Percentiles rank a stretch among this genome's conserved stretches.
Conservation (phyloP, 768 basidiomycete species). For the Panaeolus papilionaceus region DNA sequence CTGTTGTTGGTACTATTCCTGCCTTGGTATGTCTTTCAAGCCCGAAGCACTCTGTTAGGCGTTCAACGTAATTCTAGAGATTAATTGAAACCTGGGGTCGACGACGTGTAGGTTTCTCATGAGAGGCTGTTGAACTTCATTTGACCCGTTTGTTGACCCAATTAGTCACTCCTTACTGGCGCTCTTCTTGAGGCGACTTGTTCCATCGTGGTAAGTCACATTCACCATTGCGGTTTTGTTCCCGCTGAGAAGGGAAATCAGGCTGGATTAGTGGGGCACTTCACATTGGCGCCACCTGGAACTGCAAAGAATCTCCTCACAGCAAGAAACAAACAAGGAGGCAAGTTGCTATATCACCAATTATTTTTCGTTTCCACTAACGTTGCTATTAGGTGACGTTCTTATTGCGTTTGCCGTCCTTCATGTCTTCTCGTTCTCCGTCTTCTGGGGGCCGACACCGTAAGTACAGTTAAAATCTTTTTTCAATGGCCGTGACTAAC, state of each 20-base stretch:
- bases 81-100: slow-evolving; percentile 82
- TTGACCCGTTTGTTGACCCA: neutral
- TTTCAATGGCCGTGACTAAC: neutral
- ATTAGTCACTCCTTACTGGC: slow-evolving; percentile 69
- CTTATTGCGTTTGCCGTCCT: slow-evolving; percentile 81
- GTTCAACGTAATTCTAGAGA: slow-evolving; percentile 33
- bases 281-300: slow-evolving; percentile 58
- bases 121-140: neutral
- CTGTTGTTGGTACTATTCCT: slow-evolving; percentile 74
- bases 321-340: slow-evolving; percentile 59
- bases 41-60: slow-evolving; percentile 2
- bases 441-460: slow-evolving; percentile 82
- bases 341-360: slow-evolving; percentile 25
- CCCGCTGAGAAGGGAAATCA: slow-evolving; percentile 26
- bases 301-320: slow-evolving; percentile 57
- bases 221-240: neutral
- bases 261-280: slow-evolving; percentile 79
- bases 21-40: slow-evolving; percentile 51
- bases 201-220: slow-evolving; percentile 58
- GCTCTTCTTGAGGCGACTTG: slow-evolving; percentile 65
- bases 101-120: slow-evolving; percentile 50
- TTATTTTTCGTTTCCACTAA: neutral
- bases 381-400: slow-evolving; percentile 50
- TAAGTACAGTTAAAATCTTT: slow-evolving; percentile 29
- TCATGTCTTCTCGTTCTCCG: slow-evolving; percentile 73